phyloP scores from a whole-genome alignment of 495 filamentous ascomycete genomes.

The Trichoderma asperelloides region DNA sequence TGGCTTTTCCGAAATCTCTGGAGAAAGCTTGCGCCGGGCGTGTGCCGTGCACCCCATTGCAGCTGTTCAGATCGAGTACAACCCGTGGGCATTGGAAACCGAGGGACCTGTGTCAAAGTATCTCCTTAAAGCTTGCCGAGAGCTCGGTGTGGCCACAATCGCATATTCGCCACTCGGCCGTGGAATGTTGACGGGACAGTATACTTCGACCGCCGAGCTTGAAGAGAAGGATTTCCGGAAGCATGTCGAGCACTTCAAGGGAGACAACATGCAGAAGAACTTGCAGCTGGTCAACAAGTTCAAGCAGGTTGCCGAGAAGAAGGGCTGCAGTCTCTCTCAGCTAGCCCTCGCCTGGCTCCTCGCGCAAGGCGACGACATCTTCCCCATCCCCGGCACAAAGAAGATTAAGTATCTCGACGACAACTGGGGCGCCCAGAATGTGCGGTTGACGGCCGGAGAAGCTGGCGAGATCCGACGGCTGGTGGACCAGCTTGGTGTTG shows the following conservation, averaged over 20 bases:
- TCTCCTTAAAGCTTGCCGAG: slow-evolving; percentile 33
- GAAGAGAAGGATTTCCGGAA: slow-evolving; percentile 32
- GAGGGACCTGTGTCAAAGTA: slow-evolving; percentile 27
- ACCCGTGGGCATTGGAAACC: slow-evolving; percentile 34
- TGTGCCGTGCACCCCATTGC: slow-evolving; percentile 26
- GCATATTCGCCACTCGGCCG: slow-evolving; percentile 41
- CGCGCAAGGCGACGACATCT: slow-evolving; percentile 46
- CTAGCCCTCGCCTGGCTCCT: slow-evolving; percentile 49
- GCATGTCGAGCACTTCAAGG: slow-evolving; percentile 31
- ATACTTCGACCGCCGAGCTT: slow-evolving; percentile 26
- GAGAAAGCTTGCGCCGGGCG: slow-evolving; percentile 32
- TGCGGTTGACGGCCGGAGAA: slow-evolving; percentile 38
- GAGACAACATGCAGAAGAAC: slow-evolving; percentile 49
- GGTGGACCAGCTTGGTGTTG: slow-evolving; percentile 23
- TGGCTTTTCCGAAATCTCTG: slow-evolving; percentile 35
- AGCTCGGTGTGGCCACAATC: slow-evolving; percentile 39
- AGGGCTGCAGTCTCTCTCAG: slow-evolving; percentile 39
- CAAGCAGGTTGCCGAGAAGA: slow-evolving; percentile 34
- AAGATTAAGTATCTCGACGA: slow-evolving; percentile 48
- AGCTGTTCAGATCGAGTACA: slow-evolving; percentile 41
- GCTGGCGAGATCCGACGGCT: slow-evolving; percentile 31
- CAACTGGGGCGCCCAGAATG: slow-evolving; percentile 39
- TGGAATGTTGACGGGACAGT: slow-evolving; percentile 36
- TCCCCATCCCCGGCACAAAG: slow-evolving; percentile 51
- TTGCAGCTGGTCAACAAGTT: slow-evolving; percentile 41